Evolutionary conservation across 1,284 basidiomycete genomes (phyloP).

Genomic region (Leccinum ponderosum): DNA sequence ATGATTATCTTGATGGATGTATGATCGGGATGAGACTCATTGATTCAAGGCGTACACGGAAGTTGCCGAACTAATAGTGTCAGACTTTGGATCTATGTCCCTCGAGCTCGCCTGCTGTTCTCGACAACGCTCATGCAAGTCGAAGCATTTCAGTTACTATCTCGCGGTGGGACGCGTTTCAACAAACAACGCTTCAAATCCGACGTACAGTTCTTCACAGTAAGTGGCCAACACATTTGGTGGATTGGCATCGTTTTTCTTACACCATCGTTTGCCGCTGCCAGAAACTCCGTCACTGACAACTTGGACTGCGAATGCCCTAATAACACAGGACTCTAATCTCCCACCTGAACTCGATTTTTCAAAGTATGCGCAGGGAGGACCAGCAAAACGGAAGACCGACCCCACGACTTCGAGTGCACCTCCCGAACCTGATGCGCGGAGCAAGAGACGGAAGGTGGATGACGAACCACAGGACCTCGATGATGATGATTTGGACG

Average conservation of each 20-base stretch:
- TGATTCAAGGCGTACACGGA: slow-evolving; percentile 5
- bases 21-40: too few relatives aligned
- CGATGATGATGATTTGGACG: slow-evolving; percentile 34
- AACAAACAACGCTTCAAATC: slow-evolving; percentile 75
- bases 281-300: slow-evolving; percentile 28
- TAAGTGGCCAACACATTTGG: slow-evolving; percentile 25
- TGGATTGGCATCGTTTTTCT: slow-evolving; percentile 14
- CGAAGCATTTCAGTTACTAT: slow-evolving; percentile 77
- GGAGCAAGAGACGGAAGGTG: slow-evolving; percentile 41
- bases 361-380: slow-evolving; percentile 77
- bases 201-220: slow-evolving; percentile 76
- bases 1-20: background rate
- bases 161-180: slow-evolving; percentile 74
- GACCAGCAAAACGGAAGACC: slow-evolving; percentile 50
- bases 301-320: slow-evolving; percentile 5
- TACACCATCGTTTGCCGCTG: slow-evolving; percentile 12
- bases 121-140: slow-evolving; percentile 37
- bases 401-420: slow-evolving; percentile 12
- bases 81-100: too few relatives aligned
- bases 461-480: slow-evolving; percentile 23
- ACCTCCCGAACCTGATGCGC: slow-evolving; percentile 20
- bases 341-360: slow-evolving; percentile 85
- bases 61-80: slow-evolving; percentile 10
- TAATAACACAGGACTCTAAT: slow-evolving; percentile 38
- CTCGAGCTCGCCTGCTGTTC: background rate